Evolutionary conservation across 805 yeast species (phyloP).

Genomic region (Kuraishia molischiana): DNA sequence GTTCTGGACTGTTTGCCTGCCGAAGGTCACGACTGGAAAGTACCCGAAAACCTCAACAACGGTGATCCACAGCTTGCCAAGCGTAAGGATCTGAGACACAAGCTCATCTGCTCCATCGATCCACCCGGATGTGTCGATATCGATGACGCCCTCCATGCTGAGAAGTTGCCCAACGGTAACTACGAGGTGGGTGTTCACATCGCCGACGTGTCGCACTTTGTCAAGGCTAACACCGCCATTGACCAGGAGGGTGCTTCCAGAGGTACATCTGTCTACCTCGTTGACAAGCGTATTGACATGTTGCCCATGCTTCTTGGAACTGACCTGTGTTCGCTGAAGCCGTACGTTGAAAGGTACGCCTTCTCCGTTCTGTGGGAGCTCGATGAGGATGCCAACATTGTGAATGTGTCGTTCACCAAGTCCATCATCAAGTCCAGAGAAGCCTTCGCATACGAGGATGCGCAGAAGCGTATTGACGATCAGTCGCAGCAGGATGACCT

Average conservation of each 20-base stretch:
- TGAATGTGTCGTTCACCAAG: slow-evolving; percentile 70
- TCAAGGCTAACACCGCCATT: slow-evolving; percentile 82
- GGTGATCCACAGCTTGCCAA: slow-evolving; percentile 47
- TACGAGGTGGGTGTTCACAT: slow-evolving; percentile 98
- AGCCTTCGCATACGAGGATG: slow-evolving; percentile 91
- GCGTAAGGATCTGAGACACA: slow-evolving; percentile 81
- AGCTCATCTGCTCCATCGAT: slow-evolving; percentile 89
- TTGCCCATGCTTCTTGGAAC: slow-evolving; percentile 92
- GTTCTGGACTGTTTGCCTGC: slow-evolving; percentile 87
- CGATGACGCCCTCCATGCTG: slow-evolving; percentile 95
- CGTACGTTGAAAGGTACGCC: slow-evolving; percentile 92
- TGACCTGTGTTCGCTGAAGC: slow-evolving; percentile 88
- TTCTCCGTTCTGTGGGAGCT: slow-evolving; percentile 95
- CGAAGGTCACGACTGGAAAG: slow-evolving; percentile 92
- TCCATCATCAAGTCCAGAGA: slow-evolving; percentile 86
- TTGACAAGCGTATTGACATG: slow-evolving; percentile 98
- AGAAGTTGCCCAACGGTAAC: slow-evolving; percentile 78
- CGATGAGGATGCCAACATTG: slow-evolving; percentile 77
- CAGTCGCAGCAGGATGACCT: slow-evolving; percentile 64
- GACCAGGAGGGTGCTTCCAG: slow-evolving; percentile 96
- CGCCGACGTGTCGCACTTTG: slow-evolving; percentile 98
- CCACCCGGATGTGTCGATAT: slow-evolving; percentile 98
- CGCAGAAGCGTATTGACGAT: slow-evolving; percentile 89
- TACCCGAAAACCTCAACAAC: slow-evolving; percentile 53
- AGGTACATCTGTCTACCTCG: slow-evolving; percentile 95